A percentile compares a stretch with the other conserved stretches of the same genome.
These are phyloP conservation scores for Neopestalotiopsis clavispora DNA, from an alignment of 2,329 filamentous ascomycete genomes.

Conservation along the genomic window DNA sequence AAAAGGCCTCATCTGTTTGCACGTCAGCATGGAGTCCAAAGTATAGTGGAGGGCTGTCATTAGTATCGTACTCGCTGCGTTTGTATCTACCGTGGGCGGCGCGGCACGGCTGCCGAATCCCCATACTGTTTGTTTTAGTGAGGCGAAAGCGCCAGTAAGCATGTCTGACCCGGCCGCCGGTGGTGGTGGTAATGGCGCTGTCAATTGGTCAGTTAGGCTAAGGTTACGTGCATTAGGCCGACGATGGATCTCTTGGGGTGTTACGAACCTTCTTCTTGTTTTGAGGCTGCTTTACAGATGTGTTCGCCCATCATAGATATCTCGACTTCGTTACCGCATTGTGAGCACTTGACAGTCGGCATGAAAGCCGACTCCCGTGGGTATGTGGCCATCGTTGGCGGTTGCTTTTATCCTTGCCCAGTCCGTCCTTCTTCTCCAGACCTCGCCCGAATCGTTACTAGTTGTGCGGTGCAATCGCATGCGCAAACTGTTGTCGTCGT, in stretches of 20 bases:
- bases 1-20: slow-evolving; percentile 56
- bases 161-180: slow-evolving; percentile 32
- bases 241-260: slow-evolving; percentile 2
- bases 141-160: slow-evolving; percentile 42
- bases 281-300: slow-evolving; percentile 60
- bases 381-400: slow-evolving; percentile 47
- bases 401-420: slow-evolving; percentile 15
- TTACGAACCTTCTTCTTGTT: slow-evolving; percentile 52
- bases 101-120: slow-evolving; percentile 46
- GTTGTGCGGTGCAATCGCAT: neutral
- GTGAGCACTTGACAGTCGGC: slow-evolving; percentile 87
- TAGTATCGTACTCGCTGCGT: slow-evolving; percentile 58
- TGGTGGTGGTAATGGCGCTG: slow-evolving; percentile 13
- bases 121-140: slow-evolving; percentile 40
- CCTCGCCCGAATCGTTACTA: slow-evolving; percentile 3
- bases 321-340: slow-evolving; percentile 77
- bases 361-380: slow-evolving; percentile 71
- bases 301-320: slow-evolving; percentile 89
- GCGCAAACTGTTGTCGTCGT: neutral
- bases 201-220: slow-evolving; percentile 5
- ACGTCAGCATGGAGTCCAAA: neutral
- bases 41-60: neutral
- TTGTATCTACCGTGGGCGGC: slow-evolving; percentile 60
- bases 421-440: neutral
- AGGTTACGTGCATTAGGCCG: neutral